These are phyloP conservation scores for Flaveria floridana DNA, from an alignment of 140 eudicot genomes.

Conservation along the genomic window DNA sequence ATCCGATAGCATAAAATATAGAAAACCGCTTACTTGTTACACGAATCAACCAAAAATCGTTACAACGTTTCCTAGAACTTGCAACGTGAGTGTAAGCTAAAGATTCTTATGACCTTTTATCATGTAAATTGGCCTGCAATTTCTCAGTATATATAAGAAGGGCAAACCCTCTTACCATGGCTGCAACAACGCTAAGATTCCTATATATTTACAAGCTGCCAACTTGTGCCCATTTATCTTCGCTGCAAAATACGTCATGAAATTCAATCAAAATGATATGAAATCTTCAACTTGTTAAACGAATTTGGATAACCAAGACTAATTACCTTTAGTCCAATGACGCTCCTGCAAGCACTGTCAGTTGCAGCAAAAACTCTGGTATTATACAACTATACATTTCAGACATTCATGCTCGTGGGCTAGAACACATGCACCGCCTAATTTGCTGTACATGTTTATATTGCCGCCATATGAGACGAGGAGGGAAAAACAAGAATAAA, in stretches of 20 bases:
- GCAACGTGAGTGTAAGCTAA: constrained; percentile 20
- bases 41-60: constrained; percentile 28
- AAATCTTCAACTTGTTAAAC: constrained; percentile 4
- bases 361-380: constrained; percentile 36
- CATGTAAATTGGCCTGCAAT: constrained; percentile 4
- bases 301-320: constrained; percentile 16
- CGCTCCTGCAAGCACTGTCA: constrained; percentile 30
- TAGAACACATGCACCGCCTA: constrained; percentile 22
- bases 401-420: constrained; percentile 26
- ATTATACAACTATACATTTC: constrained; percentile 36
- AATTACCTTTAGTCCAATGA: constrained; percentile 27
- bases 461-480: constrained; percentile 21
- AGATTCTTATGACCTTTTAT: constrained; percentile 22
- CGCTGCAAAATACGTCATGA: constrained; percentile 23
- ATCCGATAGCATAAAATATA: constrained; percentile 16
- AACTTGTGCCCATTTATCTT: constrained; percentile 24
- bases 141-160: constrained; percentile 19
- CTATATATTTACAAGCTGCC: constrained; percentile 44
- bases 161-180: constrained; percentile 13
- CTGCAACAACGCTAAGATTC: constrained; percentile 34
- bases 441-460: constrained; percentile 14
- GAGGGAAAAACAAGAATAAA: not conserved
- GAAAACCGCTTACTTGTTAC: constrained; percentile 24
- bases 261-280: not conserved
- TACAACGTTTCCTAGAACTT: constrained; percentile 21